phyloP scores from a whole-genome alignment of 139 green algal genomes.

The Volvox africanus region DNA sequence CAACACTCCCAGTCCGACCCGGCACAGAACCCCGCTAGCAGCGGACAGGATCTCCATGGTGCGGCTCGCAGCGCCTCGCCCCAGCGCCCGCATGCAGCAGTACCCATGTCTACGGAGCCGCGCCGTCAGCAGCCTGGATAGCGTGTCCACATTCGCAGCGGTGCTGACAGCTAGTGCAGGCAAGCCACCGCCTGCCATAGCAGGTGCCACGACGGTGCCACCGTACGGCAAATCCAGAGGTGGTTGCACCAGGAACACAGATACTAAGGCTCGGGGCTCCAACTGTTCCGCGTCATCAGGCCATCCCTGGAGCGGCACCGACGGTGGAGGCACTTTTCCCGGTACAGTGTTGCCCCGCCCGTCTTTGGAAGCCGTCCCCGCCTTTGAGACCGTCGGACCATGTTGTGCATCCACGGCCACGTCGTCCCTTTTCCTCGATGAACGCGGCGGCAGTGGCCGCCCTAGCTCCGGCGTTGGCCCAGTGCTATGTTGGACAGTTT shows the following conservation, averaged over 20 bases:
- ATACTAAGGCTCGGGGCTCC: background rate
- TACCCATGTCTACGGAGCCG: background rate
- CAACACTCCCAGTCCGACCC: background rate
- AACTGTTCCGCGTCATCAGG: background rate
- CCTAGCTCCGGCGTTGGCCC: background rate
- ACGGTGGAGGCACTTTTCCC: background rate
- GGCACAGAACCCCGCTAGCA: background rate
- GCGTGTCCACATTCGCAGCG: background rate
- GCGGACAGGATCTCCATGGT: background rate
- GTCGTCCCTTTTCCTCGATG: background rate
- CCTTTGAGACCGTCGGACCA: no score
- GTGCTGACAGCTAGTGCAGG: background rate
- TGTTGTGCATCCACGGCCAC: no score
- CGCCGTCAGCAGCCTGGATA: background rate
- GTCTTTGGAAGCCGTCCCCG: no score
- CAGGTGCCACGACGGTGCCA: background rate
- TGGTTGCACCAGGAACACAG: background rate
- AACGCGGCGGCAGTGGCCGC: background rate
- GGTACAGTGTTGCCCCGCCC: no score
- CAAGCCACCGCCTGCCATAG: background rate
- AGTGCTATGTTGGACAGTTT: background rate
- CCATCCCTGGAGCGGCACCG: background rate
- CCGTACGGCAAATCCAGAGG: background rate
- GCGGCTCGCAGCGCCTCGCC: background rate
- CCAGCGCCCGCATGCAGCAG: slow-evolving; percentile 7